A percentile compares a stretch with the other conserved stretches of the same genome.
phyloP scores from a whole-genome alignment of 2,329 filamentous ascomycete species.

The Gliomastix tumulicola region DNA sequence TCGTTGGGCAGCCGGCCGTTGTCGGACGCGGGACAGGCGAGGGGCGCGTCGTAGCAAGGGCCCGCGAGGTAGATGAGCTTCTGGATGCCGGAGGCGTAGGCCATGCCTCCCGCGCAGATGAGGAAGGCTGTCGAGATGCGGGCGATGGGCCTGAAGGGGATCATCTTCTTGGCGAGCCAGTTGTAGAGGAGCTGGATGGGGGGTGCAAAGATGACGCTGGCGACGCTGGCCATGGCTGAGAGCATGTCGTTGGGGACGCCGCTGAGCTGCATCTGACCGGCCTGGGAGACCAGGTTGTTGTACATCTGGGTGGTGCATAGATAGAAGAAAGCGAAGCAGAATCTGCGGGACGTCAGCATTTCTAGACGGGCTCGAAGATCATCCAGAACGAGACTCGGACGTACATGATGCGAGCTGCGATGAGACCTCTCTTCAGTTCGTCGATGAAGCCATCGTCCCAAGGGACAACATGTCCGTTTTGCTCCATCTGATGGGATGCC shows the following conservation, averaged over 20 bases:
- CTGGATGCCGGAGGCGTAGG: conserved; percentile 34
- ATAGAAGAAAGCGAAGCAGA: conserved; percentile 60
- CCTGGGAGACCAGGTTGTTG: conserved; percentile 59
- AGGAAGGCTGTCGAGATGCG: conserved; percentile 39
- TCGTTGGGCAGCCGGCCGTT: conserved; percentile 27
- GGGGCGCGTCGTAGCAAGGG: conserved; percentile 34
- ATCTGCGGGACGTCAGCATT: conserved; percentile 42
- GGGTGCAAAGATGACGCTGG: conserved; percentile 60
- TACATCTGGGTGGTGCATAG: conserved; percentile 62
- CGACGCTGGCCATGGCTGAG: conserved; percentile 60
- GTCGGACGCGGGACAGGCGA: neutral
- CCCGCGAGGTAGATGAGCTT: conserved; percentile 50
- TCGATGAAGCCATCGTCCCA: conserved; percentile 60
- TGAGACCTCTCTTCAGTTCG: conserved; percentile 51
- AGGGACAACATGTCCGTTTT: conserved; percentile 28
- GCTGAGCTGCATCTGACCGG: conserved; percentile 47
- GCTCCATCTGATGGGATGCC: conserved; percentile 44
- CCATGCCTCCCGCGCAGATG: conserved; percentile 59
- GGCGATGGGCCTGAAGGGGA: conserved; percentile 2
- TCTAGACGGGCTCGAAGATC: too few relatives aligned
- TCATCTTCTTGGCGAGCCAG: neutral
- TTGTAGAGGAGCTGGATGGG: conserved; percentile 35
- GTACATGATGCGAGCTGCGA: too few relatives aligned
- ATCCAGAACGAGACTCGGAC: too few relatives aligned
- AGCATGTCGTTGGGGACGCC: conserved; percentile 66